Conservation (phyloP, 2,329 filamentous ascomycete genomes). For the Xylariaceae sp. region DNA sequence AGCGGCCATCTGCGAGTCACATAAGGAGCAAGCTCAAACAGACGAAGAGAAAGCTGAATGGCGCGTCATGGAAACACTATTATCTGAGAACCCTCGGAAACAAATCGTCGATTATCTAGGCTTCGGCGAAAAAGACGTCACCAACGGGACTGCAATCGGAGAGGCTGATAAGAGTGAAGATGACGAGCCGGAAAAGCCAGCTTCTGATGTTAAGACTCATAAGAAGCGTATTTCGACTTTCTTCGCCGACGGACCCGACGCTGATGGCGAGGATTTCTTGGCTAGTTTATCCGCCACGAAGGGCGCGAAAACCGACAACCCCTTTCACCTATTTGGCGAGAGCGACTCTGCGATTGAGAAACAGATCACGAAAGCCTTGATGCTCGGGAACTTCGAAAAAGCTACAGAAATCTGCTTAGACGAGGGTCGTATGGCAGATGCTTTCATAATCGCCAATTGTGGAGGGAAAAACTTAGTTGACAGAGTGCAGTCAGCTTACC, state of each 20-base stretch:
- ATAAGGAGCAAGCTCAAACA: slow-evolving; percentile 74
- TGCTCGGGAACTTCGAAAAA: slow-evolving; percentile 88
- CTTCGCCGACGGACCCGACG: slow-evolving; percentile 72
- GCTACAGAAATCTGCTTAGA: slow-evolving; percentile 88
- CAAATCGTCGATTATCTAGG: slow-evolving; percentile 89
- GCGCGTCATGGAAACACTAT: slow-evolving; percentile 89
- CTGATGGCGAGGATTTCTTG: slow-evolving; percentile 83
- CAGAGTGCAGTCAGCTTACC: slow-evolving; percentile 90
- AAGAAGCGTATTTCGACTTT: slow-evolving; percentile 76
- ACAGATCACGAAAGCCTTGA: slow-evolving; percentile 82
- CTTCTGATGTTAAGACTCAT: slow-evolving; percentile 44
- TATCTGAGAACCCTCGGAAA: slow-evolving; percentile 82
- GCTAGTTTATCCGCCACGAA: slow-evolving; percentile 85
- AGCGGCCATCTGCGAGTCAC: slow-evolving; percentile 76
- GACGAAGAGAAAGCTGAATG: slow-evolving; percentile 96
- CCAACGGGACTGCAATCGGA: slow-evolving; percentile 54
- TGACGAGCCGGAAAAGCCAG: slow-evolving; percentile 54
- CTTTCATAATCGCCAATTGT: slow-evolving; percentile 97
- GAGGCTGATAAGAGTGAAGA: slow-evolving; percentile 45
- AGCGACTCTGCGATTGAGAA: slow-evolving; percentile 85
- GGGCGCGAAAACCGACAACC: slow-evolving; percentile 89
- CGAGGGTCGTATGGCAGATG: slow-evolving; percentile 90
- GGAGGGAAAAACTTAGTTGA: slow-evolving; percentile 92
- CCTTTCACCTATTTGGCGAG: slow-evolving; percentile 87
- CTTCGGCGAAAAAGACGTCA: slow-evolving; percentile 69